Evolutionary conservation across 2,329 filamentous ascomycete genomes (phyloP).

Genomic region (Pseudohalonectria lignicola): DNA sequence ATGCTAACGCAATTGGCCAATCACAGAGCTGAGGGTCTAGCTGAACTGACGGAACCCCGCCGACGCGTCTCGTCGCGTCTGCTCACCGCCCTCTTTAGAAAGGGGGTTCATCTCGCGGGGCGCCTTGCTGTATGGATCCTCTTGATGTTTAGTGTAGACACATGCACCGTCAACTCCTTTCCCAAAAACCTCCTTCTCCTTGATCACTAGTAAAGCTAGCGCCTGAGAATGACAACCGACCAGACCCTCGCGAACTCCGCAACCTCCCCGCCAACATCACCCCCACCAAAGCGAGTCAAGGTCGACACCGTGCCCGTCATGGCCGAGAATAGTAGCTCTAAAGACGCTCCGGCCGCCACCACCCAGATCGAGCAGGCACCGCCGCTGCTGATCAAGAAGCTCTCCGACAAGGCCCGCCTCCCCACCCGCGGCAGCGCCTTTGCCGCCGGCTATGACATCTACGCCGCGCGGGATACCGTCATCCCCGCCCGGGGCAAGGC

Average conservation of each 20-base stretch:
- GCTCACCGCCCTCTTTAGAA: too few species aligned
- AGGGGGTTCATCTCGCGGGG: too few species aligned
- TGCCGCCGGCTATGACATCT: conserved; percentile 90
- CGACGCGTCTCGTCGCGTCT: conserved; percentile 5
- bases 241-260: conserved; percentile 12
- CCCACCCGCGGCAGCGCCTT: conserved; percentile 84
- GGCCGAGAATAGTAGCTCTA: conserved; percentile 13
- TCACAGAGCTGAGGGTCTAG: too few species aligned
- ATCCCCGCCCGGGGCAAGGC: conserved; percentile 77
- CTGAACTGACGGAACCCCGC: too few species aligned
- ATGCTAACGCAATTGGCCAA: conserved; percentile 10
- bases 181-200: too few species aligned
- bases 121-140: too few species aligned
- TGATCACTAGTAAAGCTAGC: too few species aligned
- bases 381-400: conserved; percentile 78
- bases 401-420: conserved; percentile 65
- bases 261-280: conserved; percentile 55
- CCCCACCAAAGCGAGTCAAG: conserved; percentile 73
- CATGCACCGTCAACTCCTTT: too few species aligned
- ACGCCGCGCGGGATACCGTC: conserved; percentile 61
- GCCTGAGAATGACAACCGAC: conserved; percentile 21
- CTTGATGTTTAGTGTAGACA: too few species aligned
- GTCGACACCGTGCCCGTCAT: conserved; percentile 25
- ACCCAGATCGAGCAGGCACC: conserved; percentile 31
- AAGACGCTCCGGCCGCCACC: conserved; percentile 10